Evolutionary conservation across 768 basidiomycete genomes (phyloP).

Genomic region (Paxillus rubicundulus): DNA sequence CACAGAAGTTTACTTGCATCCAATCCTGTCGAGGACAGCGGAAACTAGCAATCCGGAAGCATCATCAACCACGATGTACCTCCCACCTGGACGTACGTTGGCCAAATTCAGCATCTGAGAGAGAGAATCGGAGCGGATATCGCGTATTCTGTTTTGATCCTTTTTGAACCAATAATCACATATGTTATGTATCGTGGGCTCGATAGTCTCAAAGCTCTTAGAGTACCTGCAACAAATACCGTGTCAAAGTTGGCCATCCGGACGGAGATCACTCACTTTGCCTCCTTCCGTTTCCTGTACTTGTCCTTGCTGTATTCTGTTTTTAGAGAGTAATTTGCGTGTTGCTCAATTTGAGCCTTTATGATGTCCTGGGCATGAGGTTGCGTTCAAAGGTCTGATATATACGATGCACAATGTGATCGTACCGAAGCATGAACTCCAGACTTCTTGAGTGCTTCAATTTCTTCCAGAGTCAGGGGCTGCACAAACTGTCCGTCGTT

Average conservation of each 20-base stretch:
- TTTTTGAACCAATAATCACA: slow-evolving; percentile 87
- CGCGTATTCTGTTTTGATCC: slow-evolving; percentile 76
- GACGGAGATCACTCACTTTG: slow-evolving; percentile 61
- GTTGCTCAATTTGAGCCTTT: slow-evolving; percentile 88
- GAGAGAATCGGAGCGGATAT: slow-evolving; percentile 83
- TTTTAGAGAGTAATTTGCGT: slow-evolving; percentile 89
- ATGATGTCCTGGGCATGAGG: slow-evolving; percentile 79
- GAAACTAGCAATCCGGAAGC: slow-evolving; percentile 86
- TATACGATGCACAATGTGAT: slow-evolving; percentile 8
- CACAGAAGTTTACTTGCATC: slow-evolving; percentile 47
- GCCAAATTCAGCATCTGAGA: slow-evolving; percentile 85
- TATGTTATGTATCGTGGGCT: slow-evolving; percentile 85
- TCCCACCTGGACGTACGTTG: slow-evolving; percentile 82
- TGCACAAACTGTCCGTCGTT: slow-evolving; percentile 84
- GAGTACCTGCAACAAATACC: slow-evolving; percentile 58
- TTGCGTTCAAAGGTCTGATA: slow-evolving; percentile 5
- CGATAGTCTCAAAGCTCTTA: slow-evolving; percentile 82
- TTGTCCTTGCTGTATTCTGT: slow-evolving; percentile 99
- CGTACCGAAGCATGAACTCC: slow-evolving; percentile 76
- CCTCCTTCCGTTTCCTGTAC: slow-evolving; percentile 94
- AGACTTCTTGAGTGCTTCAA: slow-evolving; percentile 76
- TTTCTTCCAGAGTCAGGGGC: slow-evolving; percentile 79
- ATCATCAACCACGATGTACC: slow-evolving; percentile 88
- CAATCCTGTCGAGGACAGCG: slow-evolving; percentile 82
- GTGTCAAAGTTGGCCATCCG: neutral